Base-by-base conservation (phyloP, 495 filamentous ascomycete genomes). In the Lasiosphaeris hirsuta region DNA sequence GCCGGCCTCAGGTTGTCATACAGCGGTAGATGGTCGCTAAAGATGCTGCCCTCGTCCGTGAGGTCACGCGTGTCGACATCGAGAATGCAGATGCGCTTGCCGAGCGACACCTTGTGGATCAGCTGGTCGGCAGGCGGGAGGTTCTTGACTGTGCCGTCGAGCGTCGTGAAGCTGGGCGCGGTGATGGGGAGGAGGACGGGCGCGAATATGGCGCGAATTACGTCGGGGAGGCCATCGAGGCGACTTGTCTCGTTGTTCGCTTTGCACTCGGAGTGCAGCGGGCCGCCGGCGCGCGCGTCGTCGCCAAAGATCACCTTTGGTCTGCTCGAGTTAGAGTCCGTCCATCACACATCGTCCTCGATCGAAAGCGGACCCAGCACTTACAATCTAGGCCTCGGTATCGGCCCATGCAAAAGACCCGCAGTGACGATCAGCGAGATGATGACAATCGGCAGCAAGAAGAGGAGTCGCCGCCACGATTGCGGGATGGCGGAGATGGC, bases 1-100 rank as follows among this genome's bases (percentile, higher is more conserved):
- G 60, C 58, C 2, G 53, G 44, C 2, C 36, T 56, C 4, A 65
- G 54, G 19, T 59, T 54, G 10, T 64, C 56, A 51, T 63, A 63
- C n/a, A 57, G 45, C 13, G 64, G 65, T 7, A 62, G 42, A 0
- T 48, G n/a, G 2, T 46, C 30, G 46, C 59, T 58, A 17, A 76
- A 70, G n/a, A 78, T 46, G 37, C 47, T 58, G 39, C 68, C 64
- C 2, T 64, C 50, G 1, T 48, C 63, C 47, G 63, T 38, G 23
- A 75, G 60, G 0, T 58, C 50, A 30, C 75, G 74, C 33, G 63
- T 76, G 49, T 78, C 75, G 42, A 73, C 63, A 35, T 75, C 75
- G 30, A 78, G 57, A 51, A 78, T 70, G 51, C 70, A 65, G 46
- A 78, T 51, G 3, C 69, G 61, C 35, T 68, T 63, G 5, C 73